These are phyloP conservation scores for Paramecium caudatum DNA, from an alignment of 73 alveolate genomes.

Conservation along the genomic window DNA sequence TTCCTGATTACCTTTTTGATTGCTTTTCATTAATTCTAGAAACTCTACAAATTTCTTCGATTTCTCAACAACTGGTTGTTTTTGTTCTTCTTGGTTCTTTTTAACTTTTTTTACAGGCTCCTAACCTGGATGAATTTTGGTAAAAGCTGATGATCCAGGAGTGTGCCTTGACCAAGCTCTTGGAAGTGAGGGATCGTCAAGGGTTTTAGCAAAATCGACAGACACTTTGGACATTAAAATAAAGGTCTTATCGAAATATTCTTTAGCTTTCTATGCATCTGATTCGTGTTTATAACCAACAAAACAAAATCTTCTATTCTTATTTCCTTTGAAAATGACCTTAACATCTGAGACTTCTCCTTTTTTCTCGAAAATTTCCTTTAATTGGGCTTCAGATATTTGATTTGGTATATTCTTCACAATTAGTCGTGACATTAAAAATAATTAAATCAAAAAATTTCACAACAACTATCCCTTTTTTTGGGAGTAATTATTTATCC, in stretches of 20 bases:
- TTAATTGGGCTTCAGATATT: not conserved
- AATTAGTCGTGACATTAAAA: not conserved
- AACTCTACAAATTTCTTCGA: slow-evolving; percentile 23
- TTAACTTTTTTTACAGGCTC: not conserved
- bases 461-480: slow-evolving; percentile 55
- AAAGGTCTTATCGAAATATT: slow-evolving; percentile 39
- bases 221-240: slow-evolving; percentile 14
- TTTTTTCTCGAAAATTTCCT: slow-evolving; percentile 2
- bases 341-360: slow-evolving; percentile 6
- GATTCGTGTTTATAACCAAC: slow-evolving; percentile 47
- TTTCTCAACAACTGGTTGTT: not conserved
- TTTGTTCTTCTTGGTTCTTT: not conserved
- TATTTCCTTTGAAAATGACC: not conserved
- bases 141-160: not conserved
- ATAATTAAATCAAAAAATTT: slow-evolving; percentile 11
- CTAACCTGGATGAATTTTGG: not conserved
- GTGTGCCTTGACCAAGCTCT: slow-evolving; percentile 52
- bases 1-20: slow-evolving; percentile 15
- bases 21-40: not conserved
- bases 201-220: slow-evolving; percentile 38
- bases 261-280: slow-evolving; percentile 7
- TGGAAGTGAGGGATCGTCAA: not conserved
- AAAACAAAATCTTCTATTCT: slow-evolving; percentile 71
- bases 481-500: not conserved
- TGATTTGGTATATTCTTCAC: slow-evolving; percentile 18